A percentile compares a stretch with the other conserved stretches of the same genome.
These are phyloP conservation scores for Graphilbum ipis-grandicollis DNA, from an alignment of 2,329 filamentous ascomycete genomes.

Conservation along the genomic window DNA sequence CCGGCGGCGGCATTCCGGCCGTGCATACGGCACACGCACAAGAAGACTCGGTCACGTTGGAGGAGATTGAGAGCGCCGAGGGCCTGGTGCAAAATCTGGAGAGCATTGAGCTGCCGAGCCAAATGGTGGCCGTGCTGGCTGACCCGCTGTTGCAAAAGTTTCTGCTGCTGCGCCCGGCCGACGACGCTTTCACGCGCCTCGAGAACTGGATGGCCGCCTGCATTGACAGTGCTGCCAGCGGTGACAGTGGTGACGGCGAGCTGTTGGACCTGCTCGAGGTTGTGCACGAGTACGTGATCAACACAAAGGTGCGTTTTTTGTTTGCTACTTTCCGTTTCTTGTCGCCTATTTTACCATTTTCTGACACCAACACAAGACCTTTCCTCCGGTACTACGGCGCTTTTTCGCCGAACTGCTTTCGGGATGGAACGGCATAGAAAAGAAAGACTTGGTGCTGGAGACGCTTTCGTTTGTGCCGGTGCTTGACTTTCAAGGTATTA, in stretches of 20 bases:
- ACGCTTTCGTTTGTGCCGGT: conserved; percentile 40
- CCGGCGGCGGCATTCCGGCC: conserved; percentile 34
- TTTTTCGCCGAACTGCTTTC: conserved; percentile 34
- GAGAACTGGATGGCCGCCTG: conserved; percentile 41
- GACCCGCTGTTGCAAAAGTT: conserved; percentile 69
- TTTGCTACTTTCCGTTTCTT: neutral
- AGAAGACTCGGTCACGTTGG: conserved; percentile 50
- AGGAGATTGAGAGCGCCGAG: conserved; percentile 58
- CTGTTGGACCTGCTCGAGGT: conserved; percentile 37
- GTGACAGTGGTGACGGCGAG: conserved; percentile 27
- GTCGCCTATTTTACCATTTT: neutral
- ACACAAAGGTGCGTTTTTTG: conserved; percentile 32
- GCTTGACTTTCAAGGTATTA: conserved; percentile 36
- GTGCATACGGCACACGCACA: conserved; percentile 60
- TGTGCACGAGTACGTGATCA: conserved; percentile 35
- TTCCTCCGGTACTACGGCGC: conserved; percentile 7
- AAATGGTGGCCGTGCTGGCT: conserved; percentile 58
- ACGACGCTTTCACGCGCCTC: conserved; percentile 31
- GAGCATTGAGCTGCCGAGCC: conserved; percentile 64
- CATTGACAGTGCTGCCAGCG: conserved; percentile 35
- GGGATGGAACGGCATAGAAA: conserved; percentile 44
- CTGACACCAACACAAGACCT: neutral
- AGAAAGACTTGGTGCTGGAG: conserved; percentile 34
- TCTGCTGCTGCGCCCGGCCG: conserved; percentile 43
- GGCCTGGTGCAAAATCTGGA: conserved; percentile 58